Percentiles rank a stretch among this genome's conserved stretches.
Evolutionary conservation across 1,284 basidiomycete species (phyloP).

Genomic region (Apiotrichum porosum): DNA sequence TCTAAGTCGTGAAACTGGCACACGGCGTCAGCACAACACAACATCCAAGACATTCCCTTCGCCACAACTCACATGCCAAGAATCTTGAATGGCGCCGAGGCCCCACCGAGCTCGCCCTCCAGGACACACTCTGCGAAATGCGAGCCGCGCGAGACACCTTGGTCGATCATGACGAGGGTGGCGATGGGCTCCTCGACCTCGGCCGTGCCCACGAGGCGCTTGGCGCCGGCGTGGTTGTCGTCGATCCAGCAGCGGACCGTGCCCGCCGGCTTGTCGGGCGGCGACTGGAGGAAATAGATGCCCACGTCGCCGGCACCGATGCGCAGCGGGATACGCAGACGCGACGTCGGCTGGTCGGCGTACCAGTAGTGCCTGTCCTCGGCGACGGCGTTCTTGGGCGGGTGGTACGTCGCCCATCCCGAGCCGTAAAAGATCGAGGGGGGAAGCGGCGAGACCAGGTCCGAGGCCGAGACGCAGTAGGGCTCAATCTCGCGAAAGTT

Average conservation of each 20-base stretch:
- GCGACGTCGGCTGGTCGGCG: constrained; percentile 51
- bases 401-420: constrained; percentile 77
- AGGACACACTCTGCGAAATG: constrained; percentile 78
- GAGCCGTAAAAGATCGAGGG: constrained; percentile 80
- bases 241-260: constrained; percentile 50
- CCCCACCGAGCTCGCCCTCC: constrained; percentile 68
- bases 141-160: constrained; percentile 63
- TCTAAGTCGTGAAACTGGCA: constrained; percentile 5
- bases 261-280: constrained; percentile 44
- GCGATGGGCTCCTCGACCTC: constrained; percentile 31
- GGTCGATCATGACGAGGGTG: constrained; percentile 66
- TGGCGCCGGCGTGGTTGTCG: constrained; percentile 48
- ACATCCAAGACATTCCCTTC: neutral
- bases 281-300: constrained; percentile 48
- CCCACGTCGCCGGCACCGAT: constrained; percentile 49
- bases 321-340: constrained; percentile 43
- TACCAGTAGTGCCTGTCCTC: constrained; percentile 79
- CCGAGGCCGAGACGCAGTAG: constrained; percentile 86
- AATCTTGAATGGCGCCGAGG: constrained; percentile 64
- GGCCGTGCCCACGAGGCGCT: constrained; percentile 46
- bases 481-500: constrained; percentile 80
- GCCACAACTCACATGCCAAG: constrained; percentile 56
- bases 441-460: constrained; percentile 88
- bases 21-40: neutral
- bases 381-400: constrained; percentile 52